These are phyloP conservation scores for Colletotrichum somersetense DNA, from an alignment of 2,329 filamentous ascomycete species.

Conservation along the genomic window DNA sequence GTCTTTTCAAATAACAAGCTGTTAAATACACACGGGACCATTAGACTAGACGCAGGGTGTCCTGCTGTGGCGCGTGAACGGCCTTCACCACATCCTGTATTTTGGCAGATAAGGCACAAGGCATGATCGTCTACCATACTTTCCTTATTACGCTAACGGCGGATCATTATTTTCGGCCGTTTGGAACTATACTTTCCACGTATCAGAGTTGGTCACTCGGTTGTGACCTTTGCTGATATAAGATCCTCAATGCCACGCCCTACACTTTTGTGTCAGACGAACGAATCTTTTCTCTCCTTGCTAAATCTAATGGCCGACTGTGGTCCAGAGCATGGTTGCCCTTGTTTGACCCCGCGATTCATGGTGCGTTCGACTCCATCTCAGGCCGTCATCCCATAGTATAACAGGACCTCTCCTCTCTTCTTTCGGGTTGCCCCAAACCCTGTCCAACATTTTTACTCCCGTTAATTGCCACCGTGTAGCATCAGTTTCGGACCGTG, in stretches of 20 bases:
- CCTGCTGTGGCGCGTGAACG: not conserved
- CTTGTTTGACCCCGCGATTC: conserved; percentile 33
- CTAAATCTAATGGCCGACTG: not conserved
- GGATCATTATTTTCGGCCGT: not conserved
- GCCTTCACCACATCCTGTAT: not conserved
- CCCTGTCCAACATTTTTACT: conserved; percentile 1
- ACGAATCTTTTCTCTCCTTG: not conserved
- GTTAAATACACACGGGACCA: not conserved
- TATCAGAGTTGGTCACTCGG: not conserved
- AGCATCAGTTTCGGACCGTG: not conserved
- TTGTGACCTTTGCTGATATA: not conserved
- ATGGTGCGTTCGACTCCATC: conserved; percentile 13
- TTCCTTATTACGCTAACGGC: not conserved
- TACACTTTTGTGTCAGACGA: not conserved
- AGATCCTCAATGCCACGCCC: not conserved
- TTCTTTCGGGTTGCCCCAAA: conserved; percentile 2
- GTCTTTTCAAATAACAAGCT: not conserved
- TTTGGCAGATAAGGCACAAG: not conserved
- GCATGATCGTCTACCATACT: not conserved
- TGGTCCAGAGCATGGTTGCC: conserved; percentile 17
- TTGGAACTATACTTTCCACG: not conserved
- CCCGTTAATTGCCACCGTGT: conserved; percentile 10
- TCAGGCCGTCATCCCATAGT: conserved; percentile 14
- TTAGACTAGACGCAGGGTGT: not conserved
- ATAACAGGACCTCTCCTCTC: conserved; percentile 1